Evolutionary conservation across 495 filamentous ascomycete genomes (phyloP), one percentile per base, ranked within the genome.

Genomic region (Talaromyces wortmannii): DNA sequence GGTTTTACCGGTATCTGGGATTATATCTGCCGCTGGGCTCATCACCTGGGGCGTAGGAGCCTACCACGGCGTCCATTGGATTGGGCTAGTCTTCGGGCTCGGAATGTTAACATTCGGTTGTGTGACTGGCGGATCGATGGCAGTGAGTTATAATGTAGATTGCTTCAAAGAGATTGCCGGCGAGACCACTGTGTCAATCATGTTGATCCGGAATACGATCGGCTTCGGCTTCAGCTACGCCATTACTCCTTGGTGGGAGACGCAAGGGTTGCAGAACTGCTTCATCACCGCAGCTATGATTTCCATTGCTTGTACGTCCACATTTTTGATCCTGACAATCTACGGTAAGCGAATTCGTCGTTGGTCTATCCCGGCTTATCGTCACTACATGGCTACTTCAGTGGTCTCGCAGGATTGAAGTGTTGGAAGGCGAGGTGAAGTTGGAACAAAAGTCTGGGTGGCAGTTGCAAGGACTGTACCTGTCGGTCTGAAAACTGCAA

Each of bases 191-290:
- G 75, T 79, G 7, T 75, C 78, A 18, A 76, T 81, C 8, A 83
- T 83, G 29, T 49, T 83, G 2, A 70, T 83, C 40, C 74, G 81
- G 0, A 83, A 83, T 57, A 80, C 74, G 7, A 83, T 82, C 71
- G 69, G 67, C 10, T 46, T 46, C 58, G 71, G 68, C 0, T 58
- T 74, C 31, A 57, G 60, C 18, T 73, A 74, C 52, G 71, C 66
- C 40, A 56, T 80, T 53, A 77, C 76, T 17, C 75, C 75, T 6
- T 79, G 76, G 77, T 62, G 76, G 5, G 61, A 65, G 10, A 63
- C 71, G 40, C 67, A 78, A 61, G 77, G 77, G 15, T 59, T 71
- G 15, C 76, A 78, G 57, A 73, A 75, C 55, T 70, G 70, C n/a
- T 81, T 81, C 57, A 65, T 81, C 29, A 66, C 65, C 29, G 76